Evolutionary conservation across 2,329 filamentous ascomycete species (phyloP), one percentile per base, ranked within the genome.

Genomic region (Xylaria sp.): DNA sequence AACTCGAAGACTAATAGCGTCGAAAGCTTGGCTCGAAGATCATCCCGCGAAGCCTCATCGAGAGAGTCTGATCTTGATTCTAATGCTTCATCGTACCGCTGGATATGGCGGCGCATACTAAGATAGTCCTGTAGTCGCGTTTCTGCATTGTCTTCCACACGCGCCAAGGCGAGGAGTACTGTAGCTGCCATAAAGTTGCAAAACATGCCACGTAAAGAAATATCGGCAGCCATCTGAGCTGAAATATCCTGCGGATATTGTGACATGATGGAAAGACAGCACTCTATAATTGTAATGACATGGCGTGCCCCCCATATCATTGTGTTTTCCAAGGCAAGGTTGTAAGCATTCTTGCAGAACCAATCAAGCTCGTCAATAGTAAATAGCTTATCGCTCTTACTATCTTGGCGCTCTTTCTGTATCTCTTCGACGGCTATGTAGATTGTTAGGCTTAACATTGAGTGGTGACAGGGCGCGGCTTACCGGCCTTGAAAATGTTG

Each of bases 271-370:
- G 70, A 72, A 35, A 87, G 76, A 62, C 84, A 88, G 27, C 78
- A 77, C 4, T 72, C 74, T 48, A 89, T 76, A 23, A 96, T 80
- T 3, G 84, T 79, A 3, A 88, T 71, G 0, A 89, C 78, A 49
- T 81, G 75, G 5, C 74, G 72, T 1, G 87, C 79, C 23, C 83
- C 73, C 81, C 89, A 88, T 0, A 60, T 65, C 3, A 83, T 78
- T 1, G 81, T 80, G 66, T 88, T 80, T 62, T 87, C 86, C 4
- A 94, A 75, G 0, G 87, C 88, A 6, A 93, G 74, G 67, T 95
- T 96, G 78, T 96, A 96, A 1, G 90, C 84, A 65, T 91, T 94
- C 64, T 88, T 88, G 37, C 88, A 89, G 72, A 96, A 93, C 92
- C 92, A 96, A 67, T 93, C 84, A 3, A 96, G 79, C 68, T 97